Percentiles rank a stretch among this genome's conserved stretches.
phyloP scores from a whole-genome alignment of 257 asterid species.

The Petunia secreta region DNA sequence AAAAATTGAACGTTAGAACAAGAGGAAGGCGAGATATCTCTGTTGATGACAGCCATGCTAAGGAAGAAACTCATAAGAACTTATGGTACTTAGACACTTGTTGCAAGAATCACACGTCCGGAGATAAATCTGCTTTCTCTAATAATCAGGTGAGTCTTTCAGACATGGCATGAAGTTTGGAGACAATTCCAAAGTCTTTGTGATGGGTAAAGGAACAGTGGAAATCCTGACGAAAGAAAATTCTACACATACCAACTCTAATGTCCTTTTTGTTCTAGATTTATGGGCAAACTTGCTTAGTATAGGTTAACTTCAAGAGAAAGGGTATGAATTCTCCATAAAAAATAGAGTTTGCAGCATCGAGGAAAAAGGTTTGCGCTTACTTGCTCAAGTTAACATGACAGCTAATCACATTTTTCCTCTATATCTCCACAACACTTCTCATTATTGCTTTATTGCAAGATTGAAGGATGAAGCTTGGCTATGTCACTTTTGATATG shows the following conservation, averaged over 20 bases:
- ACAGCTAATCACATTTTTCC: background rate
- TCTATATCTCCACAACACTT: background rate
- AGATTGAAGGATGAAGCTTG: background rate
- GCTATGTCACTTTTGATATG: slow-evolving; percentile 26
- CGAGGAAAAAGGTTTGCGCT: background rate
- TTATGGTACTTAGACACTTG: background rate
- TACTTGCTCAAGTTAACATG: slow-evolving; percentile 21
- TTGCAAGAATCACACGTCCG: background rate
- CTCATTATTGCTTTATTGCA: background rate
- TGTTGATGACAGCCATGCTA: background rate
- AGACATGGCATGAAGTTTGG: slow-evolving; percentile 8
- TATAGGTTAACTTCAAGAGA: background rate
- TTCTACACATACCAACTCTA: background rate
- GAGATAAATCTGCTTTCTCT: background rate
- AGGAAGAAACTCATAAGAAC: background rate
- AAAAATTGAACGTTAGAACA: background rate
- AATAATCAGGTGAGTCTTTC: background rate
- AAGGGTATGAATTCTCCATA: background rate
- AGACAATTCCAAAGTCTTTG: background rate
- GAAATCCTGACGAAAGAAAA: background rate
- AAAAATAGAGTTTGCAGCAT: background rate
- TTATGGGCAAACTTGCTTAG: background rate
- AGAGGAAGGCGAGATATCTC: background rate
- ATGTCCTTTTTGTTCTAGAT: slow-evolving; percentile 1
- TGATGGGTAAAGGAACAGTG: background rate